Conservation (phyloP, 345 rosid species). For the Brassica carinata region DNA sequence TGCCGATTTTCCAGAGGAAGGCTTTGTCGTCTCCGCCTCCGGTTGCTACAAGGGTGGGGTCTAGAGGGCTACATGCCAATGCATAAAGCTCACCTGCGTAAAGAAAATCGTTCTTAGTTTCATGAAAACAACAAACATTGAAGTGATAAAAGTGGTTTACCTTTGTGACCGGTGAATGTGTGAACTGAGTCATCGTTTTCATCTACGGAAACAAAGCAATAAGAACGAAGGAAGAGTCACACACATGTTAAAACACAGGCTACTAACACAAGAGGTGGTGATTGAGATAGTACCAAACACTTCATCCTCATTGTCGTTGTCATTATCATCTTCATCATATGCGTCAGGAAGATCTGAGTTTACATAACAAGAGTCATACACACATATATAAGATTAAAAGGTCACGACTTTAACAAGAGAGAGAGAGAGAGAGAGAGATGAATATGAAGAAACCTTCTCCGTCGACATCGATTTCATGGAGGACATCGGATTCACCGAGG, state of each 20-base stretch:
- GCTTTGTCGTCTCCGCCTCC: conserved; percentile 89
- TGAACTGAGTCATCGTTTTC: conserved; percentile 85
- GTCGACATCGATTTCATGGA: conserved; percentile 68
- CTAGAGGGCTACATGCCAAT: conserved; percentile 75
- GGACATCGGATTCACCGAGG: conserved; percentile 78
- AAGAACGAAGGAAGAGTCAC: not conserved
- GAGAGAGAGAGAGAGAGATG: not conserved
- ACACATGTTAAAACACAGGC: not conserved
- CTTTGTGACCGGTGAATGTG: conserved; percentile 84
- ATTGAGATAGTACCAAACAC: conserved; percentile 38
- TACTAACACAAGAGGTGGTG: not conserved
- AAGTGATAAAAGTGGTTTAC: conserved; percentile 40
- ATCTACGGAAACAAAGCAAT: conserved; percentile 35
- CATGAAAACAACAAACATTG: not conserved
- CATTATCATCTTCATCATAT: conserved; percentile 51
- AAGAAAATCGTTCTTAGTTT: not conserved
- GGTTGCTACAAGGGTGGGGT: conserved; percentile 80
- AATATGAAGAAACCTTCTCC: conserved; percentile 59
- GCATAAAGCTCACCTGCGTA: conserved; percentile 74
- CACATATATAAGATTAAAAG: not conserved
- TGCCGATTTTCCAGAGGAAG: conserved; percentile 88
- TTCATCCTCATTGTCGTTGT: conserved; percentile 43
- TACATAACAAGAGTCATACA: not conserved
- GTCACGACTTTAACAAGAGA: not conserved
- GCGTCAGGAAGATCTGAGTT: conserved; percentile 80